phyloP scores from a whole-genome alignment of 129 eudicot species.

The Helichrysum umbraculigerum region DNA sequence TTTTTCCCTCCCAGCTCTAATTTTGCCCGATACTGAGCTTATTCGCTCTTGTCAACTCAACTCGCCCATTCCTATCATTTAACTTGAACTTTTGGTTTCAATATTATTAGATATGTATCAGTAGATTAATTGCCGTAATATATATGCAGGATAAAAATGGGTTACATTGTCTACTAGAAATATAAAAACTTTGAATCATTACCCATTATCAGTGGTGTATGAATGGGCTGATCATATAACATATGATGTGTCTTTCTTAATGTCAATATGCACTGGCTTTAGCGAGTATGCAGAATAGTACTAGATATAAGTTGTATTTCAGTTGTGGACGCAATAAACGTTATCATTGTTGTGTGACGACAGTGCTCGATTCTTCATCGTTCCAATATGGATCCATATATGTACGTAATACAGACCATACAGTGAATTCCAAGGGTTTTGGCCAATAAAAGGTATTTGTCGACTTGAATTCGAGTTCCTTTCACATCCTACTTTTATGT shows the following conservation, averaged over 20 bases:
- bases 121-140: conserved; percentile 6
- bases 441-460: no score
- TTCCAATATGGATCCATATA: background rate
- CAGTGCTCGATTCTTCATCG: background rate
- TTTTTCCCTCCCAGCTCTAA: conserved; percentile 72
- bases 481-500: no score
- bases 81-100: conserved; percentile 15
- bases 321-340: background rate
- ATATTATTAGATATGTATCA: background rate
- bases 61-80: conserved; percentile 53
- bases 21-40: conserved; percentile 59
- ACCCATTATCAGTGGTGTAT: background rate
- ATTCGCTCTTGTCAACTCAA: conserved; percentile 52
- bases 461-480: no score
- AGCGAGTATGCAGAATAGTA: no score
- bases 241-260: background rate
- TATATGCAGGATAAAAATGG: conserved; percentile 11
- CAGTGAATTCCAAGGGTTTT: no score
- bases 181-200: background rate
- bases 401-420: no score
- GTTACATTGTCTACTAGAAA: background rate
- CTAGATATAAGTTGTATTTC: background rate
- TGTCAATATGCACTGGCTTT: background rate
- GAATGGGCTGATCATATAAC: background rate
- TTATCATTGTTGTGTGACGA: background rate